Conservation (phyloP, 225 moss, liverwort and hornwort species). For the Pseudoscleropodium purum region DNA sequence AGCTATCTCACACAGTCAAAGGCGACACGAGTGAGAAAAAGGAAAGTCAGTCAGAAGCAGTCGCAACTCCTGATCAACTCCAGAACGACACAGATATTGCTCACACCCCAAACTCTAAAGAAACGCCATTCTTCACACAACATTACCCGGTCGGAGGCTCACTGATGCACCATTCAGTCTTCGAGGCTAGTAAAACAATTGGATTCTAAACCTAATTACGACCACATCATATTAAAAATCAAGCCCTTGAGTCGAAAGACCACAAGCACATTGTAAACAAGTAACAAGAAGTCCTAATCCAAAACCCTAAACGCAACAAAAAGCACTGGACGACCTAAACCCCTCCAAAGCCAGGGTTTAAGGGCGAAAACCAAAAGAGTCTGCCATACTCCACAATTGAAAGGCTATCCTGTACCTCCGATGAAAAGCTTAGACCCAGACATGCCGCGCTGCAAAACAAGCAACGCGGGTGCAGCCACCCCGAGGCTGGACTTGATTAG, state of each 20-base stretch:
- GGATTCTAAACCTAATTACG: background rate
- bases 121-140: background rate
- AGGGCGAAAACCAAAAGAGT: background rate
- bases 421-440: constrained; percentile 36
- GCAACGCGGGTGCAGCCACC: constrained; percentile 26
- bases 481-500: constrained; percentile 17
- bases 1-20: background rate
- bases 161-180: background rate
- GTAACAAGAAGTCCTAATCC: background rate
- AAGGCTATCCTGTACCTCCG: background rate
- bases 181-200: background rate
- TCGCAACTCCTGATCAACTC: background rate
- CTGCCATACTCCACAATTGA: background rate
- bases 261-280: background rate
- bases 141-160: background rate
- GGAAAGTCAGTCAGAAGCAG: background rate
- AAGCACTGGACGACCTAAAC: background rate
- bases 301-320: background rate
- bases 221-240: background rate
- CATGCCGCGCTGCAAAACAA: constrained; percentile 45
- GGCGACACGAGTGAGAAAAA: background rate
- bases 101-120: background rate
- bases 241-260: background rate
- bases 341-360: constrained; percentile 11
- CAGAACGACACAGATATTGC: background rate